Conservation (phyloP, 2,329 filamentous ascomycete species). For the Alternaria viburni region DNA sequence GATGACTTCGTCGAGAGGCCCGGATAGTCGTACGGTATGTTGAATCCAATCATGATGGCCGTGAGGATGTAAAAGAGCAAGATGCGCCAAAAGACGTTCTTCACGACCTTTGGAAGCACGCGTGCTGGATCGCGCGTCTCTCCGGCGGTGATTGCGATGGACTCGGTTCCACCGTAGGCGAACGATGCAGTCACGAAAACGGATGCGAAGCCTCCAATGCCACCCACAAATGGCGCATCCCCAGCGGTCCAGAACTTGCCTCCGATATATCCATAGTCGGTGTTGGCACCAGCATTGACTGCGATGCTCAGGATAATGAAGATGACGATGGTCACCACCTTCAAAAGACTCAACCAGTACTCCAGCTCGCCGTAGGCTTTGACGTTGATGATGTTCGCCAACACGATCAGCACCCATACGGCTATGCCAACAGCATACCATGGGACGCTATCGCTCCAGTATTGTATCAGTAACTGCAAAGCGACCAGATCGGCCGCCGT, state of each 20-base stretch:
- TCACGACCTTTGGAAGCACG: conserved; percentile 83
- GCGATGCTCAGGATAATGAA: conserved; percentile 44
- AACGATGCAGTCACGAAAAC: conserved; percentile 79
- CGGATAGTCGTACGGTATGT: conserved; percentile 49
- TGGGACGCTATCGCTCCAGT: conserved; percentile 46
- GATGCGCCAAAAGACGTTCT: conserved; percentile 77
- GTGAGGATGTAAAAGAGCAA: conserved; percentile 52
- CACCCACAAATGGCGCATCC: conserved; percentile 55
- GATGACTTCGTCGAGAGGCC: conserved; percentile 44
- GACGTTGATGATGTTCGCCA: conserved; percentile 47
- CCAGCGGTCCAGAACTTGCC: conserved; percentile 73
- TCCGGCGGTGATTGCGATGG: conserved; percentile 77
- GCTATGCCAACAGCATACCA: conserved; percentile 40
- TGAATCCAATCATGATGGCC: conserved; percentile 51
- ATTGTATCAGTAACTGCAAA: conserved; percentile 42
- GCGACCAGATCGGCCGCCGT: conserved; percentile 46
- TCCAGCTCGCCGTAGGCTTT: conserved; percentile 46
- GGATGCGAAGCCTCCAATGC: conserved; percentile 63
- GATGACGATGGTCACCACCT: conserved; percentile 43
- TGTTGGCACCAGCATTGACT: conserved; percentile 36
- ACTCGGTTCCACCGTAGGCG: conserved; percentile 74
- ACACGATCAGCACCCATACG: conserved; percentile 41
- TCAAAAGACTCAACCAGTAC: conserved; percentile 44
- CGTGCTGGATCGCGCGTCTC: conserved; percentile 82
- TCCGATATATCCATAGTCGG: conserved; percentile 50